Conservation (phyloP, 1,284 basidiomycete species). For the Schizophyllum amplum region DNA sequence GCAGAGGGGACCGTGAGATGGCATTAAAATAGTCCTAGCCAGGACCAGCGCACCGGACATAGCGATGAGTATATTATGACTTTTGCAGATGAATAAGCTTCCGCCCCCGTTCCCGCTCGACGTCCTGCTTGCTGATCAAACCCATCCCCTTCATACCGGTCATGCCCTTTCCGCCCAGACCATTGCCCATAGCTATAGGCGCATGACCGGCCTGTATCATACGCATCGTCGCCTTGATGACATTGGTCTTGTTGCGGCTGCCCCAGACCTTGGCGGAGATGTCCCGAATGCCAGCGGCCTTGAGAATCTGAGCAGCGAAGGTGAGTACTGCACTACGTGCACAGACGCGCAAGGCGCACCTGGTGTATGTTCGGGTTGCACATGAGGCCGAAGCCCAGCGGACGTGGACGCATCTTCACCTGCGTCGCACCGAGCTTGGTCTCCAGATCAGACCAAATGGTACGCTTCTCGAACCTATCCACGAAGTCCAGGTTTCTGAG, state of each 20-base stretch:
- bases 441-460: slow-evolving; percentile 83
- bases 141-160: slow-evolving; percentile 64
- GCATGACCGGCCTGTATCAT: slow-evolving; percentile 67
- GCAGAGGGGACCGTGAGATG: background rate
- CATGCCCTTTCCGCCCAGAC: slow-evolving; percentile 61
- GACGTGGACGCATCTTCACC: slow-evolving; percentile 81
- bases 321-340: background rate
- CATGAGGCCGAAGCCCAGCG: slow-evolving; percentile 88
- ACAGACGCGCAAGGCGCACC: background rate
- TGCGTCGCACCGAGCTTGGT: slow-evolving; percentile 83
- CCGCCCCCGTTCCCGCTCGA: slow-evolving; percentile 69
- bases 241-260: slow-evolving; percentile 59
- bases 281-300: slow-evolving; percentile 92
- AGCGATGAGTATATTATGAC: background rate
- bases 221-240: slow-evolving; percentile 50
- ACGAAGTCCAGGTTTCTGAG: slow-evolving; percentile 86
- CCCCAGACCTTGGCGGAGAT: slow-evolving; percentile 92
- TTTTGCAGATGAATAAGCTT: background rate
- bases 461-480: slow-evolving; percentile 82
- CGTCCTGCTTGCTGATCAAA: slow-evolving; percentile 50
- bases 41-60: background rate
- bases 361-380: slow-evolving; percentile 85
- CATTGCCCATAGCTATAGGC: slow-evolving; percentile 71
- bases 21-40: background rate
- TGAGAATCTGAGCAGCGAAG: slow-evolving; percentile 47